phyloP scores from a whole-genome alignment of 345 rosid genomes.

The Rubroshorea leprosula region DNA sequence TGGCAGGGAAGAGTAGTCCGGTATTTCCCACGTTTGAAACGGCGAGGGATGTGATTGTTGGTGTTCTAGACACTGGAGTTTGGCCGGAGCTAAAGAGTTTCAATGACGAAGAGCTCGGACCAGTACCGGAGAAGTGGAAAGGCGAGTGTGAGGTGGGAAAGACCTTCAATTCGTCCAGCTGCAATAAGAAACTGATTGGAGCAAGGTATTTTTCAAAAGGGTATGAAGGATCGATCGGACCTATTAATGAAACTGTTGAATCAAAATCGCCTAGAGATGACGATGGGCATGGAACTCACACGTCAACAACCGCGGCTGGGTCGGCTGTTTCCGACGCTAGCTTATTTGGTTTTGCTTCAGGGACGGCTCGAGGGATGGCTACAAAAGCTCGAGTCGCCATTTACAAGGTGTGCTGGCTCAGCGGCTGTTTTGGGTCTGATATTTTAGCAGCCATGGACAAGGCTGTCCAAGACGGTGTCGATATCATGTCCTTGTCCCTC shows the following conservation, averaged over 20 bases:
- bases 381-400: not conserved
- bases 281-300: not conserved
- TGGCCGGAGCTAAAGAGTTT: not conserved
- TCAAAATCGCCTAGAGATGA: not conserved
- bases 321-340: not conserved
- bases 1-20: not conserved
- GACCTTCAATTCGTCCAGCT: not conserved
- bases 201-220: not conserved
- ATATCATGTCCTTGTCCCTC: not conserved
- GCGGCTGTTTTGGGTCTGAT: not conserved
- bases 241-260: not conserved
- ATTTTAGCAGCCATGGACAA: not conserved
- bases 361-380: not conserved
- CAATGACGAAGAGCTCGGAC: not conserved
- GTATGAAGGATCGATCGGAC: not conserved
- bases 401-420: not conserved
- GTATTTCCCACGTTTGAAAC: not conserved
- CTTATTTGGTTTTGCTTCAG: not conserved
- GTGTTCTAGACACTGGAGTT: not conserved
- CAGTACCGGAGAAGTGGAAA: not conserved
- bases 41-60: not conserved
- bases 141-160: not conserved
- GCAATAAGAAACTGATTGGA: not conserved
- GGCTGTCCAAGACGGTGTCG: not conserved
- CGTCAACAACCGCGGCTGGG: not conserved